Evolutionary conservation across 306 rosid genomes (phyloP).

Genomic region (Quillaja saponaria): DNA sequence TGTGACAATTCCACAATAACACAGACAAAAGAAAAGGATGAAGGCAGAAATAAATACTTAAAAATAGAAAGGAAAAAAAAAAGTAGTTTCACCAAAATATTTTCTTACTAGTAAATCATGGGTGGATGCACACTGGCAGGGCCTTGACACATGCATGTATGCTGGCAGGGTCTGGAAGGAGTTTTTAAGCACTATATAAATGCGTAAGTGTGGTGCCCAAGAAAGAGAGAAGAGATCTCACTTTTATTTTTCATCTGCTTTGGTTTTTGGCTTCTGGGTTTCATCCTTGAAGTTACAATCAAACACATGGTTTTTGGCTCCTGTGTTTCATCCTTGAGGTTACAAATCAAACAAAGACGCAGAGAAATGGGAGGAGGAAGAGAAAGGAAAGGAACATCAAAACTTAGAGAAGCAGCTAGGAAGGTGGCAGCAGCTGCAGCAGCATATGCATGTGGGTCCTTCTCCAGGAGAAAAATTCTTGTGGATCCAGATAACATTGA

Average conservation of each 20-base stretch:
- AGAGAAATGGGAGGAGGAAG: slow-evolving; percentile 52
- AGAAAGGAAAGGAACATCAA: slow-evolving; percentile 50
- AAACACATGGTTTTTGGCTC: no score
- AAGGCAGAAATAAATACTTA: no score
- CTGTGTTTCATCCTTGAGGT: slow-evolving; percentile 12
- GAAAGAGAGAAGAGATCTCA: slow-evolving; percentile 14
- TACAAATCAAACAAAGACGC: slow-evolving; percentile 34
- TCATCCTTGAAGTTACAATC: no score
- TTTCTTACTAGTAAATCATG: slow-evolving; percentile 14
- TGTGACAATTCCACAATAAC: no score
- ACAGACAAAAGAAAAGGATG: no score
- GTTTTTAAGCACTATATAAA: slow-evolving; percentile 30
- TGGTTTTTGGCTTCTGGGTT: no score
- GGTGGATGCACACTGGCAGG: slow-evolving; percentile 15
- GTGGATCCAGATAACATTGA: slow-evolving; percentile 54
- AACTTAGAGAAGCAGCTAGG: slow-evolving; percentile 66
- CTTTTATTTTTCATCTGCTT: slow-evolving; percentile 16
- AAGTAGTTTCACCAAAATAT: no score
- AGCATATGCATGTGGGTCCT: slow-evolving; percentile 76
- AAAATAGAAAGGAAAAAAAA: no score
- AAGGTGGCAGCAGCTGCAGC: slow-evolving; percentile 71
- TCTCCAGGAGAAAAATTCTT: slow-evolving; percentile 59
- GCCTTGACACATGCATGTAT: no score
- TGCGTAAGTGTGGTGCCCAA: slow-evolving; percentile 13
- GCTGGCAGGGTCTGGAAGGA: no score